A percentile compares a stretch with the other conserved stretches of the same genome.
phyloP scores from a whole-genome alignment of 768 basidiomycete genomes.

The Tricholoma saponaceum region DNA sequence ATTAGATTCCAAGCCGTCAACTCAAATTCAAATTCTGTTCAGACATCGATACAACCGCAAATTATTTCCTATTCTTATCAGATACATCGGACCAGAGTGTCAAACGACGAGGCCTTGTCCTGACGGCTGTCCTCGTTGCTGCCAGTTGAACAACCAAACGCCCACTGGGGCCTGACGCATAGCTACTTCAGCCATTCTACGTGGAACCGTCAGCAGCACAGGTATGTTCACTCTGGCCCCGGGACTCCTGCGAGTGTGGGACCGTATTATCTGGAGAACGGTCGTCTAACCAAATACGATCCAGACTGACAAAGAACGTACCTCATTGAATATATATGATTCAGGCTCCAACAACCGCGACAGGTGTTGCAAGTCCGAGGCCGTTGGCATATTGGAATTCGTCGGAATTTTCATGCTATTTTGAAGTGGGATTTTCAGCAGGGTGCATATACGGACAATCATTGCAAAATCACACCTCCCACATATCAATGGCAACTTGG shows the following conservation, averaged over 20 bases:
- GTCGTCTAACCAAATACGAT: not conserved
- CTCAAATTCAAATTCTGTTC: not conserved
- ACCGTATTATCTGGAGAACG: not conserved
- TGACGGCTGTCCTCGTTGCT: not conserved
- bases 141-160: too few relatives aligned
- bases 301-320: not conserved
- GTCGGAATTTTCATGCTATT: constrained; percentile 73
- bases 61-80: not conserved
- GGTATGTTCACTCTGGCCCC: not conserved
- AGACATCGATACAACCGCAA: too few relatives aligned
- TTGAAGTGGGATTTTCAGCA: not conserved
- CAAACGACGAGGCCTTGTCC: not conserved
- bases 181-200: too few relatives aligned
- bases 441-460: not conserved
- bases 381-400: constrained; percentile 76
- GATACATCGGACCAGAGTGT: not conserved
- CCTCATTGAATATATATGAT: not conserved
- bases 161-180: too few relatives aligned
- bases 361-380: constrained; percentile 17
- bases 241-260: too few relatives aligned
- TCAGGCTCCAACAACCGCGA: constrained; percentile 5
- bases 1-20: not conserved
- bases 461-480: constrained; percentile 59
- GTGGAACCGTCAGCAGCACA: too few relatives aligned
- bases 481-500: constrained; percentile 96